A percentile compares a stretch with the other conserved stretches of the same genome.
Conservation (phyloP, 2,329 filamentous ascomycete genomes). For the Botrytis paeoniae region DNA sequence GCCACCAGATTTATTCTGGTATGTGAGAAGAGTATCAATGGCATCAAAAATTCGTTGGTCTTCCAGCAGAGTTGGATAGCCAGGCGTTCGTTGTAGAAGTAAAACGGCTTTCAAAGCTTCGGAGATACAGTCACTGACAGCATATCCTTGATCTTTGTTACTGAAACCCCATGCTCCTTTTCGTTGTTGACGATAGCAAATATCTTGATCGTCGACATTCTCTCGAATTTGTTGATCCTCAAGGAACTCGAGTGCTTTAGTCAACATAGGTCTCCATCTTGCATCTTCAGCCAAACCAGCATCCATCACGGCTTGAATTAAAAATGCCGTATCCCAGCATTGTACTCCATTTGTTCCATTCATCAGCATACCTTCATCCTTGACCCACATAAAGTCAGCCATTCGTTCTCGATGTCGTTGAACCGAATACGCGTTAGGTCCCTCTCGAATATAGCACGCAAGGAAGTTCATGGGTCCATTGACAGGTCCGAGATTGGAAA, state of each 20-base stretch:
- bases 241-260: conserved; percentile 77
- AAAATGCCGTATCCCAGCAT: conserved; percentile 91
- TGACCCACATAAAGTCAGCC: conserved; percentile 88
- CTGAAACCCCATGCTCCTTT: conserved; percentile 98
- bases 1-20: conserved; percentile 83
- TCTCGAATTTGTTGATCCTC: conserved; percentile 89
- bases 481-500: conserved; percentile 80
- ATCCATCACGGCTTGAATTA: conserved; percentile 77
- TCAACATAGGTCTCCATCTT: conserved; percentile 79
- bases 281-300: conserved; percentile 74
- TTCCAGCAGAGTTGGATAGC: conserved; percentile 71
- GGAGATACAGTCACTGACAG: conserved; percentile 89
- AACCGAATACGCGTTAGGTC: conserved; percentile 69
- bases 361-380: conserved; percentile 85
- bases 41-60: conserved; percentile 80
- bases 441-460: conserved; percentile 79
- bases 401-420: conserved; percentile 75
- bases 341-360: conserved; percentile 99
- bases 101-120: conserved; percentile 87
- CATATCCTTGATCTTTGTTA: conserved; percentile 88
- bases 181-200: conserved; percentile 83
- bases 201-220: conserved; percentile 62
- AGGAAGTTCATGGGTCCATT: conserved; percentile 90
- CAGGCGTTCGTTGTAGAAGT: conserved; percentile 73
- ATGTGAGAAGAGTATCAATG: conserved; percentile 84